These are phyloP conservation scores for Fusarium pininemorale DNA, from an alignment of 2,329 filamentous ascomycete species.

Conservation along the genomic window DNA sequence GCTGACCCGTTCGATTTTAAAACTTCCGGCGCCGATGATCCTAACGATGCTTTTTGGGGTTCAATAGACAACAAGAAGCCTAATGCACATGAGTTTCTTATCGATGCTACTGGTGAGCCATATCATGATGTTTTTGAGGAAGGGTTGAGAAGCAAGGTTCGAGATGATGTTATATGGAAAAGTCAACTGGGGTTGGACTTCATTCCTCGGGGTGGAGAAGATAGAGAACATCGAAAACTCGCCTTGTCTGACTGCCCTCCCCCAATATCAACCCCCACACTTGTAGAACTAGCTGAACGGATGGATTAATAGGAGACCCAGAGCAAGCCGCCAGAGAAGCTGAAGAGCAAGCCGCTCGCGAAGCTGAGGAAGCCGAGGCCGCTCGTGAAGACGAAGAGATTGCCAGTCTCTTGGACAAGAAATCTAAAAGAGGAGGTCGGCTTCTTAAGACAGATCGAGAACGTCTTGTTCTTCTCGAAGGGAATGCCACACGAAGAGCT, in stretches of 20 bases:
- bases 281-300: conserved; percentile 56
- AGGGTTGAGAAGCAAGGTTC: conserved; percentile 53
- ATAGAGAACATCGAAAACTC: conserved; percentile 50
- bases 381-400: conserved; percentile 47
- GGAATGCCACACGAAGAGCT: conserved; percentile 37
- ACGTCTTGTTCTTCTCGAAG: conserved; percentile 30
- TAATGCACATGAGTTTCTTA: conserved; percentile 56
- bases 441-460: conserved; percentile 36
- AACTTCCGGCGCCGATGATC: conserved; percentile 55
- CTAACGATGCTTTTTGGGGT: conserved; percentile 53
- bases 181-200: conserved; percentile 56
- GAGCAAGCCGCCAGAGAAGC: conserved; percentile 35
- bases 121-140: conserved; percentile 58
- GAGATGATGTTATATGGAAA: conserved; percentile 57
- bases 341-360: conserved; percentile 36
- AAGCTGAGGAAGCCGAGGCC: conserved; percentile 38
- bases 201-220: conserved; percentile 54
- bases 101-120: conserved; percentile 56
- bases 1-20: conserved; percentile 47
- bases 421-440: conserved; percentile 33
- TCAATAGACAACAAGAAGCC: conserved; percentile 54
- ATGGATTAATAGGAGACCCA: conserved; percentile 47
- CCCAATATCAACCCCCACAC: conserved; percentile 59
- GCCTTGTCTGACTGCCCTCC: conserved; percentile 55
- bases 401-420: conserved; percentile 55